These are phyloP conservation scores for Nicotiana paniculata DNA, from an alignment of 257 asterid species.

Conservation along the genomic window DNA sequence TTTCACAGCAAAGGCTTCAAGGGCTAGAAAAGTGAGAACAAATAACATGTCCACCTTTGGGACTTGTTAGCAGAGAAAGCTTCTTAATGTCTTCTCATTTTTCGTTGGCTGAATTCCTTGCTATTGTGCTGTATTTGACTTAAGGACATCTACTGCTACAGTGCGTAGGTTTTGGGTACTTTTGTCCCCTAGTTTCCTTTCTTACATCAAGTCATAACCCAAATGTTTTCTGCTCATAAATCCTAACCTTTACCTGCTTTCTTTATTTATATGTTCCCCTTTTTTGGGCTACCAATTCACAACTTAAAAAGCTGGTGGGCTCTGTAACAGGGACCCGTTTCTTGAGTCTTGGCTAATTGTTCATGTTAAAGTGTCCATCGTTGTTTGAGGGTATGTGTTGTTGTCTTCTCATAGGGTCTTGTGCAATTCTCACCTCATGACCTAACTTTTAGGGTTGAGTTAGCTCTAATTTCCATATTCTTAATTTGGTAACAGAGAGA, in stretches of 20 bases:
- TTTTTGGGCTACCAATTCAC: background rate
- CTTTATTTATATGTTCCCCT: background rate
- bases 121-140: background rate
- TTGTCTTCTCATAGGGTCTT: background rate
- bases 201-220: background rate
- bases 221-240: background rate
- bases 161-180: background rate
- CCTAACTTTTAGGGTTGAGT: background rate
- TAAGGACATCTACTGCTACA: background rate
- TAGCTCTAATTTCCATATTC: background rate
- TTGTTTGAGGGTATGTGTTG: background rate
- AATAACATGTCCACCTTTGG: background rate
- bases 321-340: background rate
- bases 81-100: background rate
- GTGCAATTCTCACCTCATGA: background rate
- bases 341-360: background rate
- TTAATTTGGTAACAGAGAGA: background rate
- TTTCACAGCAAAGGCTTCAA: background rate
- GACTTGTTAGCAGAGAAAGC: background rate
- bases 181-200: background rate
- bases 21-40: background rate
- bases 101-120: background rate
- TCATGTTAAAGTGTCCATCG: background rate
- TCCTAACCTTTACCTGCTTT: background rate
- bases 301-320: background rate